Percentiles rank a stretch among this genome's conserved stretches.
These are phyloP conservation scores for Pelargonium myrrhifolium DNA, from an alignment of 441 rosid genomes.

Conservation along the genomic window DNA sequence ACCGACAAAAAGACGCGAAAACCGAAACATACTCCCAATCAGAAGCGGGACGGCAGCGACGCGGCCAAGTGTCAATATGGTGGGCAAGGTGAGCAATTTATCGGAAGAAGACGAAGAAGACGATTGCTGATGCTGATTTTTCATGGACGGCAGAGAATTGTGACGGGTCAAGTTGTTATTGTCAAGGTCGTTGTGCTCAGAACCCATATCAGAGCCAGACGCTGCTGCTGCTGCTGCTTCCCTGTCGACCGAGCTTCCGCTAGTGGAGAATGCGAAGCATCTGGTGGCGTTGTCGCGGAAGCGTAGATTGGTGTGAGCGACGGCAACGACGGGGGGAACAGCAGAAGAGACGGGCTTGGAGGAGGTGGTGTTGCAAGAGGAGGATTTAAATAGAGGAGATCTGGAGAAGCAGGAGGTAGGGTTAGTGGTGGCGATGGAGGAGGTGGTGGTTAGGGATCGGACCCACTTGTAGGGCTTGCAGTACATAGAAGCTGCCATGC, in stretches of 20 bases:
- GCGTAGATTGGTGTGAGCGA: neutral
- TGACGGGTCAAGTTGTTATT: slow-evolving; percentile 7
- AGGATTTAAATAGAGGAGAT: neutral
- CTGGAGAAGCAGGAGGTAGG: neutral
- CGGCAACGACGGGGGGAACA: neutral
- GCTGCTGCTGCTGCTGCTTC: slow-evolving; percentile 22
- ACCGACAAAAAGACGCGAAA: neutral
- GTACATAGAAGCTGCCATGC: neutral
- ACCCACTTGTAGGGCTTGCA: neutral
- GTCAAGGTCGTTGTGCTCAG: slow-evolving; percentile 28
- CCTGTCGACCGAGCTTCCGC: neutral
- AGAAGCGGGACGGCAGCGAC: slow-evolving; percentile 87
- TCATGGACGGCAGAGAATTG: slow-evolving; percentile 25
- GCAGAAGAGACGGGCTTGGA: neutral
- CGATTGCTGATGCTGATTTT: slow-evolving; percentile 22
- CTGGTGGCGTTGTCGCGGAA: neutral
- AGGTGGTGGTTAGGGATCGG: slow-evolving; percentile 15
- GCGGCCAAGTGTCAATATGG: slow-evolving; percentile 84
- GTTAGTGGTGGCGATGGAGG: slow-evolving; percentile 7
- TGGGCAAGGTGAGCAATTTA: slow-evolving; percentile 76
- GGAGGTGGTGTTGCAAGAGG: slow-evolving; percentile 6
- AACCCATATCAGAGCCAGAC: slow-evolving; percentile 39
- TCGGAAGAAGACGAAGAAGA: slow-evolving; percentile 10
- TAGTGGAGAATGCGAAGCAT: slow-evolving; percentile 5
- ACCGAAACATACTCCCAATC: slow-evolving; percentile 44